Conservation (phyloP, 805 yeast genomes). For the Ogataea parapolymorpha region DNA sequence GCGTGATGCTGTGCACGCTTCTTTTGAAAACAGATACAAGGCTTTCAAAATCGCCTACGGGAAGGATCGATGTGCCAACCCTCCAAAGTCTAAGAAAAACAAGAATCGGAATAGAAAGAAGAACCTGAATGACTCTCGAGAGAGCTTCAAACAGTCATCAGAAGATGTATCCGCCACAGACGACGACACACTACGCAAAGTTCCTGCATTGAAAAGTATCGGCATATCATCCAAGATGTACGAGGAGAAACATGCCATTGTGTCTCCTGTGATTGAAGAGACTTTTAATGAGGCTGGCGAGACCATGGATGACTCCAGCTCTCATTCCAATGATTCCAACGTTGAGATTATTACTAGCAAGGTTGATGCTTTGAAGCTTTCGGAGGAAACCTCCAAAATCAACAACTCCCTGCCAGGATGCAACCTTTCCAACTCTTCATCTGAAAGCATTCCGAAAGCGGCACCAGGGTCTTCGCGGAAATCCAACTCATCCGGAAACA, state of each 20-base stretch:
- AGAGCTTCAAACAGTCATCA: neutral
- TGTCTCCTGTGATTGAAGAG: conserved; percentile 3
- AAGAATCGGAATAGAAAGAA: conserved; percentile 40
- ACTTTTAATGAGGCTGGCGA: conserved; percentile 1
- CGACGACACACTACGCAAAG: conserved; percentile 13
- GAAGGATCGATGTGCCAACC: conserved; percentile 74
- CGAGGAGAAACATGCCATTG: conserved; percentile 6
- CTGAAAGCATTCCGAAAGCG: conserved; percentile 8
- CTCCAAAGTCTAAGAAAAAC: conserved; percentile 47
- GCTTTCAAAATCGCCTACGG: conserved; percentile 64
- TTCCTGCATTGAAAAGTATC: conserved; percentile 22
- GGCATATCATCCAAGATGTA: conserved; percentile 26
- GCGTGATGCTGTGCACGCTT: conserved; percentile 34
- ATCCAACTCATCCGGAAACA: neutral
- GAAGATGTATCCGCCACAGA: conserved; percentile 10
- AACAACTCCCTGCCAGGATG: no score
- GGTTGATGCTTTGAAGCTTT: neutral
- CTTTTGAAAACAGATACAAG: conserved; percentile 45
- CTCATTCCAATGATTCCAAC: conserved; percentile 10
- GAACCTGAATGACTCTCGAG: conserved; percentile 13
- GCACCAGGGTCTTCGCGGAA: conserved; percentile 1
- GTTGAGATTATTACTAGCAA: conserved; percentile 15
- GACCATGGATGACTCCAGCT: conserved; percentile 7
- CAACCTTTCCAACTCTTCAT: neutral
- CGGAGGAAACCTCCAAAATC: neutral